Evolutionary conservation across 495 filamentous ascomycete species (phyloP).

Genomic region (Aeminium ludgeri): DNA sequence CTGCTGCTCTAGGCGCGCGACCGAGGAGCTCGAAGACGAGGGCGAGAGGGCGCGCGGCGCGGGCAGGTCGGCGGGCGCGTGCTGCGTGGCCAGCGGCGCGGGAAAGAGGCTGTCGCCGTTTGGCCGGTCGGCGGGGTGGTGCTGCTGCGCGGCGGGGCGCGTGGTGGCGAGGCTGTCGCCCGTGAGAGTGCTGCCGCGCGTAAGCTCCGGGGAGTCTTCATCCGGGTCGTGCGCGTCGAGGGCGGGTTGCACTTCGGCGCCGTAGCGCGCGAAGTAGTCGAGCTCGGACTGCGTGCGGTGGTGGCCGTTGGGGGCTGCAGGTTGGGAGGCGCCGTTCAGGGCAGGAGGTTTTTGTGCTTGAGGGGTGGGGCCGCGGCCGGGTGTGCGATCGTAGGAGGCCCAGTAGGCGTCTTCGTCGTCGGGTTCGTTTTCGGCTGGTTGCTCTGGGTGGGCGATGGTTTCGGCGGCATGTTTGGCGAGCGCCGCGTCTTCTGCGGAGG

Average conservation of each 20-base stretch:
- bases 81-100: no score
- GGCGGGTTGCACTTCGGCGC: slow-evolving; percentile 61
- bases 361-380: slow-evolving; percentile 34
- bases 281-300: slow-evolving; percentile 38
- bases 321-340: slow-evolving; percentile 26
- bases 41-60: slow-evolving; percentile 9
- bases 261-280: slow-evolving; percentile 77
- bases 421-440: slow-evolving; percentile 27
- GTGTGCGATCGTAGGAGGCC: slow-evolving; percentile 82
- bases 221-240: slow-evolving; percentile 74
- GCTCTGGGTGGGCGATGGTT: slow-evolving; percentile 7
- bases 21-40: slow-evolving; percentile 3
- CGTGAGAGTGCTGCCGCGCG: slow-evolving; percentile 37
- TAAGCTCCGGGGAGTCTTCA: slow-evolving; percentile 25
- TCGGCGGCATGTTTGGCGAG: slow-evolving; percentile 17
- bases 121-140: no score
- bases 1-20: slow-evolving; percentile 21
- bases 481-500: slow-evolving; percentile 36
- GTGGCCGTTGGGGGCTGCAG: slow-evolving; percentile 20
- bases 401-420: slow-evolving; percentile 85
- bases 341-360: slow-evolving; percentile 13
- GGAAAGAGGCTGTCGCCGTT: no score
- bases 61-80: background rate
- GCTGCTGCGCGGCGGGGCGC: background rate
- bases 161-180: slow-evolving; percentile 28